Base-by-base conservation (phyloP, 306 rosid species). In the Acacia crassicarpa region DNA sequence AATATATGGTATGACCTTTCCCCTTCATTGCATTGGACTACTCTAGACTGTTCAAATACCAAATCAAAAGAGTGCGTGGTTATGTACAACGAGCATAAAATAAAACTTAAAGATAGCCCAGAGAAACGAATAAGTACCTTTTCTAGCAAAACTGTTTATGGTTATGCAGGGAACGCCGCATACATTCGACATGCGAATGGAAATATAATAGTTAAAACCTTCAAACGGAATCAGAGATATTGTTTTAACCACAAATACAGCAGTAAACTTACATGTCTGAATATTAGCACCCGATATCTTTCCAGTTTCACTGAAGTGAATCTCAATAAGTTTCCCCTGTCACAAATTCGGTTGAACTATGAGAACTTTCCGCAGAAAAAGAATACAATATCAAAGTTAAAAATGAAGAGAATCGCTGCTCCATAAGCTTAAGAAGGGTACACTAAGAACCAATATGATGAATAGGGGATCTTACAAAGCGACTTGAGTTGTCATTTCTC, bases 401-500 rank as follows among this genome's bases (percentile, higher is more conserved):
- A 41, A 61, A 45, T 27, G 69, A 30, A 45, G 16, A 25, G 62
- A 48, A 51, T 46, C 40, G 46, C 61, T 23, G 49, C 17, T 76
- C 9, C 77, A 75, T 78, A 33, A 35, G 70, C 74, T 51, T 33
- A 76, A 72, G 15, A 45, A 46, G 82, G 38, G 58, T 6, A 22
- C 75, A 85, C 25, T 58, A 4, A 46, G 69, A 66, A 30, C 8
- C 48, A 63, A 33, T 63, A 22, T 32, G 19, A 65, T 45, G 72
- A 83, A 56, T 1, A 32, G 66, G 83, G 81, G 82, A 59, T 77
- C 93, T 91, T 89, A 91, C 95, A 73, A 91, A 91, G 53, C 95
- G 95, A 86, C 93, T 91, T 49, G 95, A 91, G 92, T 91, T 91
- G 86, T 91, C 95, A 85, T 91, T 91, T 88, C 95, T 85, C 85